Evolutionary conservation across 2,329 filamentous ascomycete species (phyloP).

Genomic region (Fusarium sp.): DNA sequence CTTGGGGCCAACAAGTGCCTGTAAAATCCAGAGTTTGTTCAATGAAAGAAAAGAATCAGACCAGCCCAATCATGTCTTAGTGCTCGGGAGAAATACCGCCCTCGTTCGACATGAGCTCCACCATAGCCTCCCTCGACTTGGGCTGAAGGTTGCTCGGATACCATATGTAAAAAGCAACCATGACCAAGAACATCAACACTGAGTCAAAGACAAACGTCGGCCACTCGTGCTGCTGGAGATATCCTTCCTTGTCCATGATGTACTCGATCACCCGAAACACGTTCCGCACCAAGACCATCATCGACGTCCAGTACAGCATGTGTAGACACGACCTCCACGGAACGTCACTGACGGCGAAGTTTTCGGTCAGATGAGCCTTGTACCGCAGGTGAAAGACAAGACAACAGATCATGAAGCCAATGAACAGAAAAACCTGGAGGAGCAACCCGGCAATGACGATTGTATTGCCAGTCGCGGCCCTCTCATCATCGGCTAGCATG

Average conservation of each 20-base stretch:
- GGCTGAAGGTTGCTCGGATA: conserved; percentile 14
- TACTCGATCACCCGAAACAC: conserved; percentile 31
- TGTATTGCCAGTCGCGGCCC: neutral
- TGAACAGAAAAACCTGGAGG: conserved; percentile 4
- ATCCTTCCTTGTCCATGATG: conserved; percentile 15
- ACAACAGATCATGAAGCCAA: conserved; percentile 17
- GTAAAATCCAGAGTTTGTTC: neutral
- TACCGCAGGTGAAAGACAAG: conserved; percentile 12
- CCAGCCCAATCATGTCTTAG: too few relatives aligned
- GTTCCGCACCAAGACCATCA: conserved; percentile 7
- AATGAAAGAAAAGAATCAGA: neutral
- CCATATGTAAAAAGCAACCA: conserved; percentile 18
- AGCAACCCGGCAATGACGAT: conserved; percentile 15
- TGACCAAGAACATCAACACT: conserved; percentile 18
- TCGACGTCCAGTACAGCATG: conserved; percentile 22
- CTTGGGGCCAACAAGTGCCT: neutral
- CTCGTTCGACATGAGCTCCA: neutral
- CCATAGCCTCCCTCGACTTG: neutral
- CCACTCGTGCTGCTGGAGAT: conserved; percentile 34
- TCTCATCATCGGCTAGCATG: neutral
- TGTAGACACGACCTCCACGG: conserved; percentile 14
- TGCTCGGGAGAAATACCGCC: neutral
- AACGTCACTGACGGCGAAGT: neutral
- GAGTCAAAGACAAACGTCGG: conserved; percentile 27
- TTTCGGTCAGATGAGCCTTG: neutral